Conservation (phyloP, 2,329 filamentous ascomycete genomes). For the Neofusicoccum sp. region DNA sequence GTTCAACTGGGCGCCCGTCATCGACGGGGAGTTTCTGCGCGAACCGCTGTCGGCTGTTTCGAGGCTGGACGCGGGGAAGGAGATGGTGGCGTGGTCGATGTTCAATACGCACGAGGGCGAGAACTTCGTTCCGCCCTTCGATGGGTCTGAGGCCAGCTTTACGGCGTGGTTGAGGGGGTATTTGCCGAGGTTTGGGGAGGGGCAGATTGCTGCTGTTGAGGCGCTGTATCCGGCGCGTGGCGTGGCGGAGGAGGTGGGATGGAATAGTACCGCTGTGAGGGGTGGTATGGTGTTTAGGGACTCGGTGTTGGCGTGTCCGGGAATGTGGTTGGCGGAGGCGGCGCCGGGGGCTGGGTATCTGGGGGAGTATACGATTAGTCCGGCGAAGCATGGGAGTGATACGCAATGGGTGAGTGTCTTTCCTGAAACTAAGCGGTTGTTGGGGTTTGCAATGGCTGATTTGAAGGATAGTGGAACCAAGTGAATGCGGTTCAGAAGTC, state of each 20-base stretch:
- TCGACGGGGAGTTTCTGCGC: slow-evolving; percentile 55
- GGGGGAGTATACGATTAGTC: slow-evolving; percentile 59
- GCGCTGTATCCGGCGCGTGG: slow-evolving; percentile 50
- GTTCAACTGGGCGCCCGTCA: slow-evolving; percentile 61
- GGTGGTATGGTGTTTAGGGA: slow-evolving; percentile 60
- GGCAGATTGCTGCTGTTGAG: slow-evolving; percentile 42
- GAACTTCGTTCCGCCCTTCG: slow-evolving; percentile 59
- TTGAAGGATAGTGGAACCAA: slow-evolving; percentile 59
- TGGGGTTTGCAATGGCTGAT: too few relatives aligned
- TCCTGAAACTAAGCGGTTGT: background rate
- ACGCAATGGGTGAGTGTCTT: slow-evolving; percentile 50
- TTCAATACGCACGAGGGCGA: slow-evolving; percentile 65
- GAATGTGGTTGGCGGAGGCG: slow-evolving; percentile 54
- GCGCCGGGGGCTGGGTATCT: slow-evolving; percentile 48
- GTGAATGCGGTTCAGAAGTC: slow-evolving; percentile 53
- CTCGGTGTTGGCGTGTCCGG: slow-evolving; percentile 58
- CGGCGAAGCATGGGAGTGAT: slow-evolving; percentile 60
- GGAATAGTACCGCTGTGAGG: slow-evolving; percentile 52
- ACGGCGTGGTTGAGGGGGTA: slow-evolving; percentile 55
- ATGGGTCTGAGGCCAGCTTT: slow-evolving; percentile 51
- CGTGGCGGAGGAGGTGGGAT: slow-evolving; percentile 43
- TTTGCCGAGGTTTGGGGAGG: slow-evolving; percentile 47
- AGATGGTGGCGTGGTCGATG: slow-evolving; percentile 52
- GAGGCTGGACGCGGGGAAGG: slow-evolving; percentile 46
- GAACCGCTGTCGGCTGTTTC: slow-evolving; percentile 47